These are phyloP conservation scores for Penicillium hesseltinei DNA, from an alignment of 2,329 filamentous ascomycete species.

Conservation along the genomic window DNA sequence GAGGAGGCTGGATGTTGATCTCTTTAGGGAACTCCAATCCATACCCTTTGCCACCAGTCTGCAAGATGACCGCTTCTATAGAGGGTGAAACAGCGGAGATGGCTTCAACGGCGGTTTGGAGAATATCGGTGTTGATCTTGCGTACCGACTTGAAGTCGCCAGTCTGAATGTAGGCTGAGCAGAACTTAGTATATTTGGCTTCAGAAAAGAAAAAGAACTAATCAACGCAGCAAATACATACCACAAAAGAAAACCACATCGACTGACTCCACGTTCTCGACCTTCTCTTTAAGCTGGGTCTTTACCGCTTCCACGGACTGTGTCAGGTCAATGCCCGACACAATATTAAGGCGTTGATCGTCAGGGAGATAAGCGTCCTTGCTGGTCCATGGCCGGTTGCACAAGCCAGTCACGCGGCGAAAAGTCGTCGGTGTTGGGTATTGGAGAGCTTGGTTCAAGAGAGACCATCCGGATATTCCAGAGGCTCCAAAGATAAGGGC, in stretches of 20 bases:
- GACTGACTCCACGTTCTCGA: slow-evolving; percentile 36
- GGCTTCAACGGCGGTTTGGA: slow-evolving; percentile 36
- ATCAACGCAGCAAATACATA: slow-evolving; percentile 10
- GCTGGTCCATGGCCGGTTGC: not conserved
- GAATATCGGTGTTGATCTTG: slow-evolving; percentile 37
- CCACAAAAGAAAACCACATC: slow-evolving; percentile 42
- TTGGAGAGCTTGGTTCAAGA: not conserved
- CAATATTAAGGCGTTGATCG: slow-evolving; percentile 34
- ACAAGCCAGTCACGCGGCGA: not conserved
- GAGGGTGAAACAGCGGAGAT: slow-evolving; percentile 24
- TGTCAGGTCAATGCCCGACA: slow-evolving; percentile 40
- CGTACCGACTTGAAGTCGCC: slow-evolving; percentile 16
- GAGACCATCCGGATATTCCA: not conserved
- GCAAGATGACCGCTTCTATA: slow-evolving; percentile 33
- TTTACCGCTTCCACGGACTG: slow-evolving; percentile 13
- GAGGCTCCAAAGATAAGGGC: not conserved
- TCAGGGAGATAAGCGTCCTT: slow-evolving; percentile 33
- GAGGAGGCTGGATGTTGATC: slow-evolving; percentile 26
- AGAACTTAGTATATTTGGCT: not conserved
- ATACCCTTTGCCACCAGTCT: slow-evolving; percentile 42
- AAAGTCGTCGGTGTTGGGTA: not conserved
- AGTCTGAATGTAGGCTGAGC: slow-evolving; percentile 18
- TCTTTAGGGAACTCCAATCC: slow-evolving; percentile 36
- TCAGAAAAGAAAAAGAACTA: not conserved
- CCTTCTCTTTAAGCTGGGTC: slow-evolving; percentile 34